Base-by-base conservation (phyloP, 2,329 filamentous ascomycete species). In the Pseudocercospora pini-densiflorae region DNA sequence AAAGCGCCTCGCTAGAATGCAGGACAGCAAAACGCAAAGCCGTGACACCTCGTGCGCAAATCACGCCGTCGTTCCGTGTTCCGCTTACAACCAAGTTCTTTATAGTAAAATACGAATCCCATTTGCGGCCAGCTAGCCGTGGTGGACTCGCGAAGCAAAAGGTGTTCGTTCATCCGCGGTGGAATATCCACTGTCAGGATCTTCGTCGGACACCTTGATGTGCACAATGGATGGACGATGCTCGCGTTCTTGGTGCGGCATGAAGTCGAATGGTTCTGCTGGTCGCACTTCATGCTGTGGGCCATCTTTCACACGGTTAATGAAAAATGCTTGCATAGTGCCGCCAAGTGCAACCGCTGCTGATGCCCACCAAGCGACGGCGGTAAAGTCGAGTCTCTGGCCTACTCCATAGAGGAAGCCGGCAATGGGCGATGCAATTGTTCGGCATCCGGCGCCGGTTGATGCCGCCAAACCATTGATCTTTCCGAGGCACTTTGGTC, bases 381-480 rank as follows among this genome's bases (percentile, higher is more conserved):
- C 86, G 1, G 87, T 89, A 66, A 87, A 87, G 9, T 83, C 81
- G 27, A 87, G 79, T 24, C 84, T 79, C 33, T 83, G 85, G 4
- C 89, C 89, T 2, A 87, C 74, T 16, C 87, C 87, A 72, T 92
- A 92, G 4, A 92, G 81, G 33, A 88, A 83, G 1, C 90, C 90
- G 2, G 88, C 88, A 29, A 92, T 78, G 0, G 90, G 90, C 23
- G 89, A 90, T 1, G 89, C 89, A 45, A 92, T 75, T 0, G 89
- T 92, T n/a, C 90, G 84, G 65, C 88, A 89, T 4, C 88, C 86
- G 21, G 90, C 91, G n/a, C 89, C 90, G 1, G 87, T 89, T 2
- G 88, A 90, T 67, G 91, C 91, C 57, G 90, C 89, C 8, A 92
- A 79, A 0, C 90, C 90, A 69, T 92, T 92, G 76, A 92, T 90